phyloP scores from a whole-genome alignment of 768 basidiomycete species.

The Scleroderma bovista region DNA sequence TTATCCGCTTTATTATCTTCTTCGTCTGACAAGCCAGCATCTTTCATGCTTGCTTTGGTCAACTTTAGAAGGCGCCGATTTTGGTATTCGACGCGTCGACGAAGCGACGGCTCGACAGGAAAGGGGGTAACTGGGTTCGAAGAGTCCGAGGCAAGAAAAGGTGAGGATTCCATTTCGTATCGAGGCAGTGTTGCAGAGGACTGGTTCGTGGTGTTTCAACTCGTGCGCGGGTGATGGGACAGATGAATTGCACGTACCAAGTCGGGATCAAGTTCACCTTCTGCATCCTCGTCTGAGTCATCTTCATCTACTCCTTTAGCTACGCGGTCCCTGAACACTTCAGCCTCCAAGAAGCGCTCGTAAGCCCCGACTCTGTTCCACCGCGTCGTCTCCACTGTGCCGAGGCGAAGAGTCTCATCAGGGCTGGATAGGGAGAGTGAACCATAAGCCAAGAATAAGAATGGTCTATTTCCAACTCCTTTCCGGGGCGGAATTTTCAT shows the following conservation, averaged over 20 bases:
- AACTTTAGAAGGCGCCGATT: conserved; percentile 23
- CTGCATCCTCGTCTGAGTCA: conserved; percentile 17
- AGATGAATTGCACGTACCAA: conserved; percentile 11
- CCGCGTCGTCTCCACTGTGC: conserved; percentile 20
- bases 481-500: conserved; percentile 45
- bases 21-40: conserved; percentile 19
- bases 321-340: conserved; percentile 23
- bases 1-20: conserved; percentile 18
- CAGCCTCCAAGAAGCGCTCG: conserved; percentile 20
- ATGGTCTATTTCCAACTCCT: conserved; percentile 57
- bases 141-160: conserved; percentile 13
- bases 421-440: conserved; percentile 24
- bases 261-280: conserved; percentile 24
- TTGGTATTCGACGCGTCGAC: conserved; percentile 28
- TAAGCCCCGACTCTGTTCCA: conserved; percentile 26
- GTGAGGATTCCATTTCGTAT: conserved; percentile 21
- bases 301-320: conserved; percentile 14
- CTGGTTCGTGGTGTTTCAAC: conserved; percentile 3
- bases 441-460: conserved; percentile 52
- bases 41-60: conserved; percentile 25
- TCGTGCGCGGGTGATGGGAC: background rate
- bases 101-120: conserved; percentile 19
- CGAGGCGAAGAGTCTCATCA: conserved; percentile 16
- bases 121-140: conserved; percentile 29
- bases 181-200: conserved; percentile 25